Evolutionary conservation across 2,329 filamentous ascomycete species (phyloP), one percentile per base, ranked within the genome.

Genomic region (Aspergillus pseudonomiae): DNA sequence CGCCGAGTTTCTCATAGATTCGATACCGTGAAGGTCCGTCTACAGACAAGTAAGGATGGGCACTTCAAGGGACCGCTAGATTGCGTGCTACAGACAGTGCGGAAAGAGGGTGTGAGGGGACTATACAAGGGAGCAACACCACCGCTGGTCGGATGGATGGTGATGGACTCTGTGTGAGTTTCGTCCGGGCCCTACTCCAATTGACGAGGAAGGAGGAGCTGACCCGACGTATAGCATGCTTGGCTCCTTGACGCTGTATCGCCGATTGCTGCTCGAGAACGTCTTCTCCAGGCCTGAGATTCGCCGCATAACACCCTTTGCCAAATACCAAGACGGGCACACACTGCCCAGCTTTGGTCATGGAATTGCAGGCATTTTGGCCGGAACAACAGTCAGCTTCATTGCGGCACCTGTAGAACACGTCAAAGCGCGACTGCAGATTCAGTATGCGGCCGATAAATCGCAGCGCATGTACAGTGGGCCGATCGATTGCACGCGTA

Each of bases 111-210:
- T 55, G 80, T 96, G 54, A 80, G 85, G 57, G 95, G 93, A 3
- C 83, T 99, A 48, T 99, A 98, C 85, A 99, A 98, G 81, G 94
- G 94, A 72, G 93, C 93, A 12, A 92, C 91, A 32, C 94, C 94
- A 61, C 95, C 95, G 59, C 83, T 98, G 56, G 88, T 97, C 58
- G 95, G 95, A 71, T 98, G 95, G 95, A 97, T 98, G 91, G 92
- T 96, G 74, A 98, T 98, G 94, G 95, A 99, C 81, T 88, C 85
- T 60, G 77, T 90, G 81, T 85, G 77, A 68, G 79, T 67, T 28
- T 4, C n/a, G 6, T 5, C 48, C 5, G 9, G 26, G 1, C 9
- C 16, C n/a, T n/a, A 6, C 19, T 21, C 3, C 2, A n/a, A n/a
- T 2, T 24, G 19, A 28, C 7, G 24, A 39, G 16, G 32, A 19